Evolutionary conservation across 2,329 filamentous ascomycete genomes (phyloP).

Genomic region (Neodidymelliopsis sp.): DNA sequence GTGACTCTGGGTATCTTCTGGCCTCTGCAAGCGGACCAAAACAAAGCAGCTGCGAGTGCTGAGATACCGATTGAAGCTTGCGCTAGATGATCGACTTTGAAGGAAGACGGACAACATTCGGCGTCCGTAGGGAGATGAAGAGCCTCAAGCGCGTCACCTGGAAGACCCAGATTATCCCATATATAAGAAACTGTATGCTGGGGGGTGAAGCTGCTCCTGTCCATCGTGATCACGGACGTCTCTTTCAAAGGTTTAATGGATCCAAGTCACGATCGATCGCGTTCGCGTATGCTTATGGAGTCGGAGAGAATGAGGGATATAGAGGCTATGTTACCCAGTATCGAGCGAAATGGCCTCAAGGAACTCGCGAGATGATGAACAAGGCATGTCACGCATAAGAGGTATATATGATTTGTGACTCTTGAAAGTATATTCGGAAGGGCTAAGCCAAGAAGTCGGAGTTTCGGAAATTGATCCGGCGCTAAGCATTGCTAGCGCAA

Average conservation of each 20-base stretch:
- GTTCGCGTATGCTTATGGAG: neutral
- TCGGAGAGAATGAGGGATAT: neutral
- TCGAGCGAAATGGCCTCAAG: too few relatives aligned
- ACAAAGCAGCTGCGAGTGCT: conserved; percentile 58
- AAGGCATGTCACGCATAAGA: neutral
- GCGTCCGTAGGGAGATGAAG: conserved; percentile 29
- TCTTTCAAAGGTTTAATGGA: too few relatives aligned
- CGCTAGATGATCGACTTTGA: conserved; percentile 62
- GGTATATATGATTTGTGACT: neutral
- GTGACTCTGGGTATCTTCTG: conserved; percentile 48
- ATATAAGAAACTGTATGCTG: conserved; percentile 40
- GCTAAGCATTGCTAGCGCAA: neutral
- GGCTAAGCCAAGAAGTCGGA: neutral
- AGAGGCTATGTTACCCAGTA: neutral
- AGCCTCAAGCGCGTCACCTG: conserved; percentile 29
- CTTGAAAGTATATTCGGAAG: conserved; percentile 1
- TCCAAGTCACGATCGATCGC: too few relatives aligned
- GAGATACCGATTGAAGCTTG: conserved; percentile 62
- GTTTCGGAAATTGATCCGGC: neutral
- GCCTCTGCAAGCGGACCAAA: conserved; percentile 50
- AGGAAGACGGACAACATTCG: conserved; percentile 58
- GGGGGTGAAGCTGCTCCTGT: conserved; percentile 33
- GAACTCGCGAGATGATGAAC: neutral
- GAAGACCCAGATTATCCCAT: conserved; percentile 39
- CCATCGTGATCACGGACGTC: conserved; percentile 11